phyloP scores from a whole-genome alignment of 2,329 filamentous ascomycete species.

The Aureobasidium lini region DNA sequence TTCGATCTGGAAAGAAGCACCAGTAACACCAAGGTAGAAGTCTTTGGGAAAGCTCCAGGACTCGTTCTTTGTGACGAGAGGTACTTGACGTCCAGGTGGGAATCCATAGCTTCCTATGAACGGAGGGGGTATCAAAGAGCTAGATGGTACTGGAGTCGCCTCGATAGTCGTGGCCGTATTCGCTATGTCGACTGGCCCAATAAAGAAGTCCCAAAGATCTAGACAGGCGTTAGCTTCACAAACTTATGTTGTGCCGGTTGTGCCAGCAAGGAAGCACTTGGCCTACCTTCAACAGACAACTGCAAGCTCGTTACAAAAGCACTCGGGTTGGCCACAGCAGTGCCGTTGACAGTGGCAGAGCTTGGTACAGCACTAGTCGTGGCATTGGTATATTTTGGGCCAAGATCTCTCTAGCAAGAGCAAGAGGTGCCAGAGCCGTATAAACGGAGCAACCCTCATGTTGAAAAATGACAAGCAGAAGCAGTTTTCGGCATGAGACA shows the following conservation, averaged over 20 bases:
- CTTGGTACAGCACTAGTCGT: constrained; percentile 9
- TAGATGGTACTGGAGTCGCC: constrained; percentile 30
- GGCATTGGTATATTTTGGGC: neutral
- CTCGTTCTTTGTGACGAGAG: constrained; percentile 23
- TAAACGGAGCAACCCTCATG: neutral
- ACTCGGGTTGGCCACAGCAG: constrained; percentile 17
- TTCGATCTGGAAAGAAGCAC: constrained; percentile 28
- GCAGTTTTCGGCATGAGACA: too few relatives aligned
- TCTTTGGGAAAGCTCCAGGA: constrained; percentile 22
- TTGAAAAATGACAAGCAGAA: neutral
- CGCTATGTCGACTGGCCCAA: constrained; percentile 24
- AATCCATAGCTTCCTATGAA: constrained; percentile 25
- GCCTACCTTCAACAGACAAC: constrained; percentile 19
- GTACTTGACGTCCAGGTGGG: constrained; percentile 26
- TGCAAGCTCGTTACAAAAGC: constrained; percentile 18
- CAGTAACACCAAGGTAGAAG: constrained; percentile 34
- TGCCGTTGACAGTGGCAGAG: constrained; percentile 15
- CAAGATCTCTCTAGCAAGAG: neutral
- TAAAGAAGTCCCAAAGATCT: constrained; percentile 26
- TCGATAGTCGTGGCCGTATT: constrained; percentile 24
- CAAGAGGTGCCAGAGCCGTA: neutral
- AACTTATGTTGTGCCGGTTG: too few relatives aligned
- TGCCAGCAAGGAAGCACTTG: neutral
- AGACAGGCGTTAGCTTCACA: neutral
- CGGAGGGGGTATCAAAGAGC: constrained; percentile 27